Evolutionary conservation across 2,329 filamentous ascomycete species (phyloP), one percentile per base, ranked within the genome.

Genomic region (Curvularia lunata): DNA sequence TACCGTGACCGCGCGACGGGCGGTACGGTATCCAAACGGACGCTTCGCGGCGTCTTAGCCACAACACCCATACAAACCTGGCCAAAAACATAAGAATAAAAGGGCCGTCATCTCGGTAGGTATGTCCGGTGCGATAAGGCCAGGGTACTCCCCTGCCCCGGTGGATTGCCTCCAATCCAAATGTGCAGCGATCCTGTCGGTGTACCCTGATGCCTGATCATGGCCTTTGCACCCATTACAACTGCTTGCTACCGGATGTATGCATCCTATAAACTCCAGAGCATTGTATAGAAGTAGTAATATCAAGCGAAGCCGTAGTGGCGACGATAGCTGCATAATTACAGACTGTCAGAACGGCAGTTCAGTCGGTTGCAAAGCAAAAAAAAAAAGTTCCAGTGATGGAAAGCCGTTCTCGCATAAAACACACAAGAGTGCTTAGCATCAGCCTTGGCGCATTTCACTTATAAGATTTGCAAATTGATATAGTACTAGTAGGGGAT

Each of bases 401-500:
- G 21, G 16, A 43, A 27, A 25, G 41, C 41, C 28, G 9, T 42
- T 27, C 23, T 43, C 41, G 41, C 41, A 4, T 43, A 18, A 3
- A 27, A 27, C 1, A 27, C 41, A 3, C 21, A 16, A 43, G 13
- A 9, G 13, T 27, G 41, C 21, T 43, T 27, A 16, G 41, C 41
- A 43, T 4, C 5, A 19, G 19, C 23, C 41, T 43, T 23, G 41
- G 41, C 41, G 13, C 19, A 27, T 43, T n/a, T 40, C 18, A 18
- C 18, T 32, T 51, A 34, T 42, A 51, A 51, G 48, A 51, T 51
- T 50, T 51, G 48, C 37, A 30, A 32, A 51, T 41, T 51, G 40
- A 12, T 13, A 42, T 42, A 27, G 2, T 30, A 30, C 28, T 30
- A 7, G 8, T 30, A 34, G 40, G 25, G 18, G 28, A 50, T 7